Base-by-base conservation (phyloP, 352 stramenopile species). In the Phytophthora kernoviae region DNA sequence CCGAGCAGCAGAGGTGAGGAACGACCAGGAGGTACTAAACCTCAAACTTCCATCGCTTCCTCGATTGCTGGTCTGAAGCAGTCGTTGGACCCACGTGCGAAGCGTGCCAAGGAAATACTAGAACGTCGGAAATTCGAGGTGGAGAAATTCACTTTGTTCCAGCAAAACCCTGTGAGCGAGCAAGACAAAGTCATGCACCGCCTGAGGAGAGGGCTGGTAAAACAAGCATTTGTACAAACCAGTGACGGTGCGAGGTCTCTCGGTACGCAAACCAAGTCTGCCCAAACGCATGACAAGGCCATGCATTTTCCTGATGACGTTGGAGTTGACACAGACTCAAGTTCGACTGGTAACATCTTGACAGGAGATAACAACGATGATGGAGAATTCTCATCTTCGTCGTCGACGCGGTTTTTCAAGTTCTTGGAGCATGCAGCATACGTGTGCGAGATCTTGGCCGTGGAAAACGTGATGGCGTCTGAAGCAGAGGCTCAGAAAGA, bases 241-340 rank as follows among this genome's bases (percentile, higher is more conserved):
- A 87, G 76, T 51, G 82, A 90, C 34, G 80, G 79, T 9, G 79
- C 78, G 18, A 77, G 81, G 33, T 59, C 62, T 1, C 59, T 77
- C 3, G 54, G 33, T 12, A 87, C 74, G 12, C 80, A 90, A 59
- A 90, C 80, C 9, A 86, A 89, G 39, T 43, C 62, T 5, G 59
- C 71, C 1, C 49, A 71, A n/a, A 51, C 57, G 0, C 47, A 70
- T 7, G 70, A 88, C 40, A 77, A 84, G 32, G 70, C 65, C 27
- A 92, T 89, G 80, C 77, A 88, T 32, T 92, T 90, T 20, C 83
- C 83, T 0, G 83, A 92, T 32, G 80, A 92, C n/a, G 79, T 90
- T 4, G 83, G 83, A 8, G 54, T 87, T n/a, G 82, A 88, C 32
- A 72, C 59, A 10, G 34, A 68, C 8, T 66, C 60, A 43, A 46